These are phyloP conservation scores for Cercospora nicotianae DNA, from an alignment of 2,329 filamentous ascomycete genomes.

Conservation along the genomic window DNA sequence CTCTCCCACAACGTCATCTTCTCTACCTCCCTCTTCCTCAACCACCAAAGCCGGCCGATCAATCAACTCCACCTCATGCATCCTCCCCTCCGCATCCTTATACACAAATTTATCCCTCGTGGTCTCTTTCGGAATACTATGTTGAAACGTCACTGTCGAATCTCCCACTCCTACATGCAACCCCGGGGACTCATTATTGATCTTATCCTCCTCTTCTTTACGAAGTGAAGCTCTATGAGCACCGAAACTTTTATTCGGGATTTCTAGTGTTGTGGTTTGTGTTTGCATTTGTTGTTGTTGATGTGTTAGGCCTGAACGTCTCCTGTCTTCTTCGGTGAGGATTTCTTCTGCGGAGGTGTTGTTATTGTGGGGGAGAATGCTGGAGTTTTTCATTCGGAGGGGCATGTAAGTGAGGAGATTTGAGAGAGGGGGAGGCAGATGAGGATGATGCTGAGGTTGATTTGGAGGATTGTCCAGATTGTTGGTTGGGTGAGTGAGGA, in stretches of 20 bases:
- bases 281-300: not conserved
- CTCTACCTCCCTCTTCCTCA: not conserved
- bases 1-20: not conserved
- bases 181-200: not conserved
- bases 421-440: conserved; percentile 13
- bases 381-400: not conserved
- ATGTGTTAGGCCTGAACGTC: not conserved
- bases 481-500: conserved; percentile 7
- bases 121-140: conserved; percentile 4
- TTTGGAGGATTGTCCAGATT: conserved; percentile 16
- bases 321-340: not conserved
- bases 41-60: conserved; percentile 11
- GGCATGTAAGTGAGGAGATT: not conserved
- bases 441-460: conserved; percentile 17
- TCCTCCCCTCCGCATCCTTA: conserved; percentile 8
- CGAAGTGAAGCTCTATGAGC: not conserved
- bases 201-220: not conserved
- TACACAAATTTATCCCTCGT: conserved; percentile 16
- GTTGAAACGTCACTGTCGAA: conserved; percentile 6
- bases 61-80: conserved; percentile 18
- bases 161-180: conserved; percentile 11
- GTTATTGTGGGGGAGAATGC: not conserved
- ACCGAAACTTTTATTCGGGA: not conserved
- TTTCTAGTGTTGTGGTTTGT: not conserved
- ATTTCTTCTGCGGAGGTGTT: not conserved